Evolutionary conservation across 1,139 yeast species (phyloP).

Genomic region (Yamadazyma siamensis): DNA sequence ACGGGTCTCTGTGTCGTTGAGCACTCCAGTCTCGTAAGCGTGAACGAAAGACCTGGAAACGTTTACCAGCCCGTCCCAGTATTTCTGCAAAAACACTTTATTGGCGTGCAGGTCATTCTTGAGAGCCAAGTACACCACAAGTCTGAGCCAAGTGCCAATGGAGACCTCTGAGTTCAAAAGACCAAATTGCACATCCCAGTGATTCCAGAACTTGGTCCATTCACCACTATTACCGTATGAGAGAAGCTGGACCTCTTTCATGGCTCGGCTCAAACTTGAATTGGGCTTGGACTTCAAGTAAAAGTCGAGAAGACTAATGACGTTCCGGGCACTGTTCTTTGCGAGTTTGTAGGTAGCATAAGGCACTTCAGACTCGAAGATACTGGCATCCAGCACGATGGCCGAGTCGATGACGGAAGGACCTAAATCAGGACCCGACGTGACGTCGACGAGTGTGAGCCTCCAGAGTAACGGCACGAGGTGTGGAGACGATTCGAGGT

Average conservation of each 20-base stretch:
- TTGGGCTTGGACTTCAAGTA: conserved; percentile 13
- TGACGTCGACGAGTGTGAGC: conserved; percentile 18
- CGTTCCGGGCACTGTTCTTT: conserved; percentile 28
- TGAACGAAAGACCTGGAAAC: conserved; percentile 23
- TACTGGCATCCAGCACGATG: conserved; percentile 16
- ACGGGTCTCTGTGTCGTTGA: conserved; percentile 6
- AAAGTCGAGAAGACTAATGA: conserved; percentile 24
- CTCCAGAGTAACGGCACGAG: conserved; percentile 38
- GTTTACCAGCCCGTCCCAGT: conserved; percentile 25
- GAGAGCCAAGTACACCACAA: conserved; percentile 32
- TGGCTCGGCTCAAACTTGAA: conserved; percentile 5
- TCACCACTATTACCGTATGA: conserved; percentile 39
- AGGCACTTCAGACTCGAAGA: conserved; percentile 15
- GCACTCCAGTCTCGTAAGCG: conserved; percentile 13
- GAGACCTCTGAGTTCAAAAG: conserved; percentile 11
- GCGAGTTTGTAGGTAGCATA: conserved; percentile 17
- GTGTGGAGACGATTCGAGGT: conserved; percentile 23
- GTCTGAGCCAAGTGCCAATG: conserved; percentile 30
- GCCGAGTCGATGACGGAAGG: conserved; percentile 16
- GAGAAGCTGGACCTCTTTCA: conserved; percentile 31
- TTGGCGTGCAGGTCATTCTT: conserved; percentile 27
- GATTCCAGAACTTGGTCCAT: conserved; percentile 41
- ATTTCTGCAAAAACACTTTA: conserved; percentile 27
- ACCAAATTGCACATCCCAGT: conserved; percentile 28
- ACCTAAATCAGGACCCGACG: conserved; percentile 17